These are phyloP conservation scores for Phytophthora fragariaefolia DNA, from an alignment of 352 stramenopile genomes.

Conservation along the genomic window DNA sequence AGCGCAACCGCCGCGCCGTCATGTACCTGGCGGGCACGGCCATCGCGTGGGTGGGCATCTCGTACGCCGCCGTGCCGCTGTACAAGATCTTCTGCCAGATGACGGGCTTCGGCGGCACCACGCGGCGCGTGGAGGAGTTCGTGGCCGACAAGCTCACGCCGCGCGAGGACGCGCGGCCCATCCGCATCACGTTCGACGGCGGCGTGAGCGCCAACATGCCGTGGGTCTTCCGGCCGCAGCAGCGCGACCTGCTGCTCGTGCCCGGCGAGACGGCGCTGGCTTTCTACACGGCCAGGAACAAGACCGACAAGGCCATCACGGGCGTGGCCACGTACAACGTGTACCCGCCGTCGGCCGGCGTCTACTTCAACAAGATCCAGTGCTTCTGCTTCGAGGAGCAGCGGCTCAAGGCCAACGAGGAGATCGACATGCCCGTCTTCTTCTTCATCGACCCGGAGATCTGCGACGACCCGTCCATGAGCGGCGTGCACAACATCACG, in stretches of 20 bases:
- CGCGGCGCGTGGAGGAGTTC: constrained; percentile 80
- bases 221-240: constrained; percentile 97
- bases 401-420: constrained; percentile 95
- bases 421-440: constrained; percentile 99
- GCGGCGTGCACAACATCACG: constrained; percentile 97
- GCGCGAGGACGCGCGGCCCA: constrained; percentile 90
- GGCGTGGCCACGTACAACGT: constrained; percentile 99
- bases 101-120: constrained; percentile 97
- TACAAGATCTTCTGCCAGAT: constrained; percentile 99
- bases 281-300: constrained; percentile 99
- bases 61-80: constrained; percentile 97
- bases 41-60: constrained; percentile 93
- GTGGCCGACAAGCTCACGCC: constrained; percentile 90
- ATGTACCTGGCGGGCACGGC: constrained; percentile 95
- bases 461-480: constrained; percentile 96
- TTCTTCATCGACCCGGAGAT: constrained; percentile 99
- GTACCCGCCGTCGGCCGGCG: constrained; percentile 94
- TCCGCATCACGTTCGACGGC: constrained; percentile 97
- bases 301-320: constrained; percentile 97
- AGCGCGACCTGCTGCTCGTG: constrained; percentile 93
- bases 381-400: constrained; percentile 99
- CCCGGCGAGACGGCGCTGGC: constrained; percentile 98
- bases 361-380: constrained; percentile 99
- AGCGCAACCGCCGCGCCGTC: constrained; percentile 91
- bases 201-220: constrained; percentile 95